Conservation (phyloP, 2,329 filamentous ascomycete species). For the Diaporthe vexans region DNA sequence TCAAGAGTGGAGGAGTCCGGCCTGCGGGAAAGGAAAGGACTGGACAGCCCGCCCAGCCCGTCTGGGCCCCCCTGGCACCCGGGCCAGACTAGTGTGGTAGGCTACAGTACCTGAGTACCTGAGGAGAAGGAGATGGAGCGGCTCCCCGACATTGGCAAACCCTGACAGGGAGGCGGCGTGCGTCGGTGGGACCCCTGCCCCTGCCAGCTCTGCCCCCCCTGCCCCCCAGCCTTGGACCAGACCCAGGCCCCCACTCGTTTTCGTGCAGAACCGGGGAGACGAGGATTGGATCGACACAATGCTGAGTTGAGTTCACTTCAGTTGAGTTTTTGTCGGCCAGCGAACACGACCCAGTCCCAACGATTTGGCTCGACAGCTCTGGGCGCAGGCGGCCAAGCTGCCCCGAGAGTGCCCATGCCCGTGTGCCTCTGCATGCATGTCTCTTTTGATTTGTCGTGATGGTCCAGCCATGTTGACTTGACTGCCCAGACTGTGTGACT, state of each 20-base stretch:
- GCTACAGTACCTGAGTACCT: no score
- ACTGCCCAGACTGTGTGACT: background rate
- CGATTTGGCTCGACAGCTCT: conserved; percentile 34
- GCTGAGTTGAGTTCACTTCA: conserved; percentile 23
- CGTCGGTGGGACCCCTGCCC: background rate
- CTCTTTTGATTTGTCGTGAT: no score
- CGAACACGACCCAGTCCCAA: conserved; percentile 20
- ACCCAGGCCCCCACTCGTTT: conserved; percentile 27
- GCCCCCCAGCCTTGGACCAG: conserved; percentile 12
- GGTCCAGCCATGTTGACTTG: background rate
- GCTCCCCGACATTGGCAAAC: conserved; percentile 23
- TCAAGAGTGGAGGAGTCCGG: conserved; percentile 41
- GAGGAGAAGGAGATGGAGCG: conserved; percentile 18
- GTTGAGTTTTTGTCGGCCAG: conserved; percentile 29
- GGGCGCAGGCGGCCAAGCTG: conserved; percentile 18
- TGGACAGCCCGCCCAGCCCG: conserved; percentile 20
- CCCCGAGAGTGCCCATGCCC: background rate
- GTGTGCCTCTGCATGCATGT: no score
- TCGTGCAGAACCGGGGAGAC: conserved; percentile 34
- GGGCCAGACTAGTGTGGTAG: background rate
- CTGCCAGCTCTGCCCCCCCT: conserved; percentile 2
- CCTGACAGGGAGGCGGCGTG: conserved; percentile 21
- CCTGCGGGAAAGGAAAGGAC: conserved; percentile 20
- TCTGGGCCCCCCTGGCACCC: conserved; percentile 10
- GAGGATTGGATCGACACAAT: conserved; percentile 30